Evolutionary conservation across 2,329 filamentous ascomycete genomes (phyloP), one percentile per base, ranked within the genome.

Genomic region (Fusarium pseudocircinatum): DNA sequence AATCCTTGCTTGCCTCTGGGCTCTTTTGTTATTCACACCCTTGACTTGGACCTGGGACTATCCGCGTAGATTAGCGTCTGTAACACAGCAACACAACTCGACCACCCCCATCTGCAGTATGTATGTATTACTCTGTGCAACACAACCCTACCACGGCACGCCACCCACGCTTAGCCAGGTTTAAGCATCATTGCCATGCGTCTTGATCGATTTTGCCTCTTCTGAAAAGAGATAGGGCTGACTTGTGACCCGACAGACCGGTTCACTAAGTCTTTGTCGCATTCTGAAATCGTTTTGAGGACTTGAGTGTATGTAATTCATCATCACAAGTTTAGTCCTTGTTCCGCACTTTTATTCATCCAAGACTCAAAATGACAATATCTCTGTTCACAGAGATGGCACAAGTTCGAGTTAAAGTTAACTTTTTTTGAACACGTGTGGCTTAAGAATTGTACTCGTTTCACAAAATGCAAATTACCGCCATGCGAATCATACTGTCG

Each of bases 21-120:
- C 46, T 64, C 59, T 65, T 68, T 61, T 73, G 58, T 50, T 71
- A 71, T 74, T 73, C 70, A 32, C 70, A 74, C 70, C 70, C 71
- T 64, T 72, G 56, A 59, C 69, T 69, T 54, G 20, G 34, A 39
- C 39, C 57, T 63, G 53, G 20, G 18, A 37, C 30, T 64, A 67
- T 65, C 36, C 52, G 36, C 32, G 52, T 64, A 54, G 63, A 64
- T 66, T 78, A 78, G 76, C 71, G 73, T 72, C 47, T 47, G 76
- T 78, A 42, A 58, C 76, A 78, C 76, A 58, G 50, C 50, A 74
- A 67, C 64, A 67, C 34, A 73, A 42, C 64, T 50, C 44, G 75
- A 68, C 73, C 59, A 68, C 63, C 66, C 61, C 56, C 65, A 54
- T 68, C 46, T 68, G 73, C 67, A 73, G 30, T 18, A n/a, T 43